Base-by-base conservation (phyloP, 2,329 filamentous ascomycete genomes). In the Fusarium cyanostomum region DNA sequence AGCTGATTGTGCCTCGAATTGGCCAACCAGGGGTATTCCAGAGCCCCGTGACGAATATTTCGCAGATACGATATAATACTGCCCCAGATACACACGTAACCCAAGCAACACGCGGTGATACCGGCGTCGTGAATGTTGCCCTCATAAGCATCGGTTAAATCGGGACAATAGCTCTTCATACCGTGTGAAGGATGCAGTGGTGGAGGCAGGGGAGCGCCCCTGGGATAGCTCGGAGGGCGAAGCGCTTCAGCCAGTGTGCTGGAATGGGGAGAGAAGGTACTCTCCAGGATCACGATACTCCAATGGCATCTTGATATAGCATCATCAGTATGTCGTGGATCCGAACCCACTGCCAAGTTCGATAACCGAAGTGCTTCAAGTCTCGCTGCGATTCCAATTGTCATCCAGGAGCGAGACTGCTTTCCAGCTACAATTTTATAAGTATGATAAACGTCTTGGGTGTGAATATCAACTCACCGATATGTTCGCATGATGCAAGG, bases 351-450 rank as follows among this genome's bases (percentile, higher is more conserved):
- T 1, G 42, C 39, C 7, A 48, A 12, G 7, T 45, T 34, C 1
- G 46, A 61, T 0, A 69, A 24, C 3, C 66, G 60, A n/a, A 65
- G 42, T 0, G 66, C 59, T 10, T 70, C 59, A 0, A 70, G 39
- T 27, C 69, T 66, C 2, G 63, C 60, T 5, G 52, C 60, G 16
- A 64, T 66, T 0, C 67, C 67, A 1, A 70, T 63, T 31, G 67
- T 67, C 68, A 70, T 70, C 68, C 68, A 70, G 2, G 68, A 64
- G 5, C 67, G 60, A 0, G 53, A 39, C 4, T 56, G 6, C 6
- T 69, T 62, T 0, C 67, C 66, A 13, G 57, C 67, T 70, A 8
- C 0, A 7, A 10, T 0, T n/a, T 9, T 2, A 8, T 18, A 2
- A 21, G 39, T 16, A 3, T 5, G 0, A 2, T 4, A 1, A 1